Evolutionary conservation across 1,139 yeast genomes (phyloP).

Genomic region (Taphrina confusa): DNA sequence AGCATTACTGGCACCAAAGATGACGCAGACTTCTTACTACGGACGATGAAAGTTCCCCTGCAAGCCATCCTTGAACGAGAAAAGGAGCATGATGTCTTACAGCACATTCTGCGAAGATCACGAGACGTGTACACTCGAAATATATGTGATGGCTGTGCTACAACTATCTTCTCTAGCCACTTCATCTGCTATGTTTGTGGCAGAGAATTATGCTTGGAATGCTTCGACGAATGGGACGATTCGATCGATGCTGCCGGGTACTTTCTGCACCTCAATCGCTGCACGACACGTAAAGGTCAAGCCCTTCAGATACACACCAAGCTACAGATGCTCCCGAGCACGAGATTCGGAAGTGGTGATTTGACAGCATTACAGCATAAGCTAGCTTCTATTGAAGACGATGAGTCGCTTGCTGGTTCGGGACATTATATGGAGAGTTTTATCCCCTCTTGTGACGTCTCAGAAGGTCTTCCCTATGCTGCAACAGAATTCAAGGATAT

Average conservation of each 20-base stretch:
- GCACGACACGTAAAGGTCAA: constrained; percentile 35
- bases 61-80: background rate
- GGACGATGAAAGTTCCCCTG: background rate
- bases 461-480: background rate
- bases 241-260: constrained; percentile 20
- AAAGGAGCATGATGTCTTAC: background rate
- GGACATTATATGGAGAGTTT: background rate
- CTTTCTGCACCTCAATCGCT: constrained; percentile 34
- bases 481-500: constrained; percentile 6
- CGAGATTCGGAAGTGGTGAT: constrained; percentile 36
- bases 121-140: constrained; percentile 6
- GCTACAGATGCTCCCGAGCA: constrained; percentile 36
- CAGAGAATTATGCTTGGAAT: constrained; percentile 39
- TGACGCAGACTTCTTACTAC: constrained; percentile 6
- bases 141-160: constrained; percentile 39
- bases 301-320: constrained; percentile 30
- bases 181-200: constrained; percentile 40
- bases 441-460: background rate
- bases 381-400: background rate
- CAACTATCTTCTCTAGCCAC: constrained; percentile 38
- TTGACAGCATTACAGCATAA: constrained; percentile 24
- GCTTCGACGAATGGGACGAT: constrained; percentile 37
- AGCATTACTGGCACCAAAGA: background rate
- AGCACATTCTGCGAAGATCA: constrained; percentile 10
- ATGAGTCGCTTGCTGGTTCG: background rate